Evolutionary conservation across 805 yeast species (phyloP).

Genomic region (Ogataea ramenticola): DNA sequence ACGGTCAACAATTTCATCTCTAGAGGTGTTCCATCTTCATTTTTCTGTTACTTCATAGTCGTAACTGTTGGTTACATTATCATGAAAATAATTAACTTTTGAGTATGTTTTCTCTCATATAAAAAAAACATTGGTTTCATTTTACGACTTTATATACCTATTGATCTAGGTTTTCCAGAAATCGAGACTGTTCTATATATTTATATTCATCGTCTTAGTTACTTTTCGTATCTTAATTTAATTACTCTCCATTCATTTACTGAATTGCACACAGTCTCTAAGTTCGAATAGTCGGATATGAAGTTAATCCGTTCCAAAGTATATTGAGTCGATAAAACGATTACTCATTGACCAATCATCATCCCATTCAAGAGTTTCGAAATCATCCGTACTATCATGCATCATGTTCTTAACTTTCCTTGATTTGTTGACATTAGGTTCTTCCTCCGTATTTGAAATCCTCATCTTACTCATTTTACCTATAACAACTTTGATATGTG

Average conservation of each 20-base stretch:
- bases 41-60: slow-evolving; percentile 65
- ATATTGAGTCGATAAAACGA: slow-evolving; percentile 67
- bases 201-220: no score
- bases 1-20: slow-evolving; percentile 82
- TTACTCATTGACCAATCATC: slow-evolving; percentile 53
- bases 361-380: slow-evolving; percentile 19
- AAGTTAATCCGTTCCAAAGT: slow-evolving; percentile 58
- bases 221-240: not conserved
- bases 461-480: slow-evolving; percentile 48
- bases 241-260: not conserved
- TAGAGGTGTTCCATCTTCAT: slow-evolving; percentile 83
- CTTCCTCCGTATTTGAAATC: no score
- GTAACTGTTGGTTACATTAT: slow-evolving; percentile 74
- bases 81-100: slow-evolving; percentile 54
- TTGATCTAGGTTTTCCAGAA: no score
- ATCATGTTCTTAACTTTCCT: no score
- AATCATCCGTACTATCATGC: no score
- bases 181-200: no score
- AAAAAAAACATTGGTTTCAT: no score
- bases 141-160: no score
- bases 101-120: slow-evolving; percentile 2
- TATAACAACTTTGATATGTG: slow-evolving; percentile 57
- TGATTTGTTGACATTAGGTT: no score
- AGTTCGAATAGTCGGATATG: no score
- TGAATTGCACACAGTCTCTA: no score